Base-by-base conservation (phyloP, 1,284 basidiomycete species). In the Moniliophthora roreri region DNA sequence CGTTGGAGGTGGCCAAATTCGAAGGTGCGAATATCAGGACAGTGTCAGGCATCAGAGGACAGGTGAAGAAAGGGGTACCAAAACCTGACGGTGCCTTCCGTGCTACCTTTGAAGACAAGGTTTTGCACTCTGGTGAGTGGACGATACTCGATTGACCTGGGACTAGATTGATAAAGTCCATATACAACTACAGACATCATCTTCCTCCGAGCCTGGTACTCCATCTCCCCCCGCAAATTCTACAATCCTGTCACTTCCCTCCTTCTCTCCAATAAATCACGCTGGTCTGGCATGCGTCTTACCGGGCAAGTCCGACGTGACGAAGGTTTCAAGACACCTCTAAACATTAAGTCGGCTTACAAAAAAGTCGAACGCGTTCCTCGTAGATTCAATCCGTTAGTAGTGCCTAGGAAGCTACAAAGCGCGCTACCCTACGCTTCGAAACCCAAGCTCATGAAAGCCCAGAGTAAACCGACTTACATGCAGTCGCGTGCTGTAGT, bases 31-130 rank as follows among this genome's bases (percentile, higher is more conserved):
- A 92, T 67, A 85, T 99, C 55, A 81, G 89, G 60, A 99, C 97
- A 0, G 97, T 99, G 7, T 95, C 93, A 4, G 97, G 96, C 4
- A 93, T 99, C 55, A 78, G 97, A 36, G 96, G 96, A 16, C 95
- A 98, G 71, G 85, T 99, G 48, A 99, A 99, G 77, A 97, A 96
- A 69, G 95, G 93, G 2, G 74, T 98, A 18, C 76, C 88, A 7
- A 98, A 95, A 68, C 95, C 96, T 0, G 95, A 98, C 60, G 97
- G 97, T 2, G 85, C 92, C 9, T 98, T 93, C 79, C 80, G 97
- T 59, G 96, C 96, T 0, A 95, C 96, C 1, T 99, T 99, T 68
- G 96, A 99, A 71, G 96, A 99, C 72, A 99, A 99, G 76, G 81
- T 99, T 9, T 78, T 98, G 54, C 95, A 91, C 89, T 94, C 92